Percentiles rank a stretch among this genome's conserved stretches.
Conservation (phyloP, 2,329 filamentous ascomycete genomes). For the Pseudodiploospora longispora region DNA sequence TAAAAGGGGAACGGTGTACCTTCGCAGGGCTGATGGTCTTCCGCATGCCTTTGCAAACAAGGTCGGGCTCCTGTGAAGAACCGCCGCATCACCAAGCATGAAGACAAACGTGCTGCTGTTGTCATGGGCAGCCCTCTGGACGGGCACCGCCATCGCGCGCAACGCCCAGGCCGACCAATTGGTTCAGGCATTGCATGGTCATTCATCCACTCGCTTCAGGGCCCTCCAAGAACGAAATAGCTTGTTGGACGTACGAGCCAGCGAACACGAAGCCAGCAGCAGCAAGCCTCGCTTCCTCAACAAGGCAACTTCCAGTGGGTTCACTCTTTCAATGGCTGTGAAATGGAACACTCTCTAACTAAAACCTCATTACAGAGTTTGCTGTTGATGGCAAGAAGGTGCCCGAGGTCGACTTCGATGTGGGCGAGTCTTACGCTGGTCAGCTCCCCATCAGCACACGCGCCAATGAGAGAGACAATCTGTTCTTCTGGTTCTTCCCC, state of each 20-base stretch:
- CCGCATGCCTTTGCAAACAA: too few species aligned
- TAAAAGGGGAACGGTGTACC: too few species aligned
- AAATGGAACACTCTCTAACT: background rate
- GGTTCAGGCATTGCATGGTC: background rate
- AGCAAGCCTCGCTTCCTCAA: slow-evolving; percentile 2
- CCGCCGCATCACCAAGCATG: too few species aligned
- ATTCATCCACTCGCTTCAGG: background rate
- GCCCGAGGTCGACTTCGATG: slow-evolving; percentile 62
- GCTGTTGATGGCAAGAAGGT: slow-evolving; percentile 56
- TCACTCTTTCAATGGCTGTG: too few species aligned
- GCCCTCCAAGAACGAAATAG: too few species aligned
- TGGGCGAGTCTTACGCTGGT: slow-evolving; percentile 59
- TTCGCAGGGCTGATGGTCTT: too few species aligned
- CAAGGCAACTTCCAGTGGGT: slow-evolving; percentile 1
- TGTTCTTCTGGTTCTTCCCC: slow-evolving; percentile 64
- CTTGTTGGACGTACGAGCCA: background rate
- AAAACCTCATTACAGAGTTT: slow-evolving; percentile 37
- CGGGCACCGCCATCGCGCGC: too few species aligned
- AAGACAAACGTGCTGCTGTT: too few species aligned
- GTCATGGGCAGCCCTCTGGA: too few species aligned
- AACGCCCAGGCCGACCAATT: background rate
- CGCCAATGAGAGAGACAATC: slow-evolving; percentile 37
- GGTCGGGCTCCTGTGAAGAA: too few species aligned
- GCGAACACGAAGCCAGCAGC: background rate
- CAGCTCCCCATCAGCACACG: slow-evolving; percentile 42